Evolutionary conservation across 352 stramenopile species (phyloP).

Genomic region (Phytophthora brassicae): DNA sequence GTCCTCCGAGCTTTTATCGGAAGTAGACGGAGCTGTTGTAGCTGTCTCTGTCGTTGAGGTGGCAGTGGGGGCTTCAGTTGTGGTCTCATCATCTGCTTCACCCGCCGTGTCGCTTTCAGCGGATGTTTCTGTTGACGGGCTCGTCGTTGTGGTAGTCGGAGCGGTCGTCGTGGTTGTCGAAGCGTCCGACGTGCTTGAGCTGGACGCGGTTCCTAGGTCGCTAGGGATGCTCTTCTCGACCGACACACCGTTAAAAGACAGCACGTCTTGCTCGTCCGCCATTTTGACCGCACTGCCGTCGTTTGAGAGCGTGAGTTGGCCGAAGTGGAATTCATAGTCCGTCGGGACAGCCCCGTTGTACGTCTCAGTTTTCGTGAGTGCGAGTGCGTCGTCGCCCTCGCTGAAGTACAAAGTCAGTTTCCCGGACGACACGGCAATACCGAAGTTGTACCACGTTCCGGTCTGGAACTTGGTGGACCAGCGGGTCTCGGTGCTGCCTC

Average conservation of each 20-base stretch:
- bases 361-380: constrained; percentile 42
- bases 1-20: constrained; percentile 1
- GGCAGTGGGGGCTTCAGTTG: not conserved
- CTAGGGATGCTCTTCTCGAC: constrained; percentile 48
- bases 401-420: constrained; percentile 59
- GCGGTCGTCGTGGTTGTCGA: constrained; percentile 15
- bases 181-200: constrained; percentile 14
- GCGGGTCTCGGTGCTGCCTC: constrained; percentile 43
- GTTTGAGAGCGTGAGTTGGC: constrained; percentile 65
- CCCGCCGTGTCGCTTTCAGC: not conserved
- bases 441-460: constrained; percentile 73
- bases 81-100: constrained; percentile 3
- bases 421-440: constrained; percentile 44
- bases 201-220: constrained; percentile 17
- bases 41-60: not conserved
- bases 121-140: constrained; percentile 7
- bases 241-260: constrained; percentile 70
- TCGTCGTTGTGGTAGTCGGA: not conserved
- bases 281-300: constrained; percentile 55
- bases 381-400: constrained; percentile 42
- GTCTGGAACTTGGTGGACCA: constrained; percentile 55
- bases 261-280: constrained; percentile 45
- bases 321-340: constrained; percentile 68
- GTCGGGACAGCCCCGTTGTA: constrained; percentile 25
- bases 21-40: constrained; percentile 7